Percentiles rank a stretch among this genome's conserved stretches.
phyloP scores from a whole-genome alignment of 129 eudicot species.

The Dittrichia graveolens region DNA sequence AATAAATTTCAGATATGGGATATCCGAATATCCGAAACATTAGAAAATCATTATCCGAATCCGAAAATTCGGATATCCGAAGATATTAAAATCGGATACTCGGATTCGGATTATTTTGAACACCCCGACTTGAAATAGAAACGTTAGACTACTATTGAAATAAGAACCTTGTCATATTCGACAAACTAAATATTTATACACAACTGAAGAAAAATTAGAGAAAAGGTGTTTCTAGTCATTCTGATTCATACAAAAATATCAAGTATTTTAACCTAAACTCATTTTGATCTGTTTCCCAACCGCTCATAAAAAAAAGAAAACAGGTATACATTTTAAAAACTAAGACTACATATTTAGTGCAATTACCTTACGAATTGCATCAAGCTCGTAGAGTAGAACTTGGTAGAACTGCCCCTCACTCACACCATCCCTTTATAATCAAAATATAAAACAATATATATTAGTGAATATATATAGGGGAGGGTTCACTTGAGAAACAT shows the following conservation, averaged over 20 bases:
- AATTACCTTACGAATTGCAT: conserved; percentile 84
- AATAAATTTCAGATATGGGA: no score
- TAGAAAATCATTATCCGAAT: no score
- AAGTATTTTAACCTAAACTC: no score
- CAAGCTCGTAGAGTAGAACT: conserved; percentile 83
- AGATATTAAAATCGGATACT: no score
- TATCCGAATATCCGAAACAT: no score
- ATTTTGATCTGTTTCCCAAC: neutral
- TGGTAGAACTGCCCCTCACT: conserved; percentile 95
- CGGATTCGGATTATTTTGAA: no score
- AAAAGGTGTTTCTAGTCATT: neutral
- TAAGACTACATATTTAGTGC: neutral
- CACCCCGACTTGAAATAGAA: no score
- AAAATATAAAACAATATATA: neutral
- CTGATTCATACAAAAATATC: neutral
- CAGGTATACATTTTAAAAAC: neutral
- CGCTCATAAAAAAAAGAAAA: neutral
- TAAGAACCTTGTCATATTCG: no score
- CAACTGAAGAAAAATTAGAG: neutral
- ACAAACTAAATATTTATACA: no score
- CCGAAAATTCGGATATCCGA: no score
- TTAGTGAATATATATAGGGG: neutral
- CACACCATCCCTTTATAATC: conserved; percentile 77
- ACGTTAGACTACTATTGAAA: no score
- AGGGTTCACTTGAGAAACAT: no score